Conservation (phyloP, 2,329 filamentous ascomycete genomes). For the Trichoderma koningii region DNA sequence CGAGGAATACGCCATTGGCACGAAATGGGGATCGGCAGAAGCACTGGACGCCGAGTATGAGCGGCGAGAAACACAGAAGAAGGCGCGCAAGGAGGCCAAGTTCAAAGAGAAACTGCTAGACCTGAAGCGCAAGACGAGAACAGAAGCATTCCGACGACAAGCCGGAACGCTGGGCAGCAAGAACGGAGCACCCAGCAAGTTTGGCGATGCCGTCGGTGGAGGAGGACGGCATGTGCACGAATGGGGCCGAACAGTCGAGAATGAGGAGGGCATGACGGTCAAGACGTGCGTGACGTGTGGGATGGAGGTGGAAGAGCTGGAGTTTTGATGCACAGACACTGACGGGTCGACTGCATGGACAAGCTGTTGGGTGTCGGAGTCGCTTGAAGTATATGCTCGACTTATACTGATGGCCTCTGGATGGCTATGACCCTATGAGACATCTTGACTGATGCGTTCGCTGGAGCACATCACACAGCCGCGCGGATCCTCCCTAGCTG, state of each 20-base stretch:
- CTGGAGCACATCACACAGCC: too few relatives aligned
- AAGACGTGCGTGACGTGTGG: conserved; percentile 79
- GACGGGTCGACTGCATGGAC: background rate
- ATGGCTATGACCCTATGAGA: background rate
- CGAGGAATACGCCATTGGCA: conserved; percentile 85
- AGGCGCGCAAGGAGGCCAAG: conserved; percentile 83
- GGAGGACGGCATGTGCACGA: conserved; percentile 82
- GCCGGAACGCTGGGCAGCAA: conserved; percentile 60
- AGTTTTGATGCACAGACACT: conserved; percentile 53
- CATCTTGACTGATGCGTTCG: background rate
- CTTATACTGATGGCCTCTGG: background rate
- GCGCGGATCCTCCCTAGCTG: background rate
- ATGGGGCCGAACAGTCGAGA: conserved; percentile 73
- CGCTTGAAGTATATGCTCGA: background rate
- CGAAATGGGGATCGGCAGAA: conserved; percentile 88
- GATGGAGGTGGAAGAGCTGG: conserved; percentile 77
- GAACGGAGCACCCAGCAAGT: conserved; percentile 53
- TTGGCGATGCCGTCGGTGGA: conserved; percentile 74
- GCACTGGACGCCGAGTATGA: conserved; percentile 88
- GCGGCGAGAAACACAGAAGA: conserved; percentile 75
- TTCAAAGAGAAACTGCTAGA: conserved; percentile 88
- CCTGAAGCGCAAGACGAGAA: conserved; percentile 88
- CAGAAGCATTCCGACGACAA: conserved; percentile 82
- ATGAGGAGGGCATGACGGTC: conserved; percentile 70
- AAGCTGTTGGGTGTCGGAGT: background rate